Evolutionary conservation across 2,329 filamentous ascomycete genomes (phyloP).

Genomic region (Periconia sp.): DNA sequence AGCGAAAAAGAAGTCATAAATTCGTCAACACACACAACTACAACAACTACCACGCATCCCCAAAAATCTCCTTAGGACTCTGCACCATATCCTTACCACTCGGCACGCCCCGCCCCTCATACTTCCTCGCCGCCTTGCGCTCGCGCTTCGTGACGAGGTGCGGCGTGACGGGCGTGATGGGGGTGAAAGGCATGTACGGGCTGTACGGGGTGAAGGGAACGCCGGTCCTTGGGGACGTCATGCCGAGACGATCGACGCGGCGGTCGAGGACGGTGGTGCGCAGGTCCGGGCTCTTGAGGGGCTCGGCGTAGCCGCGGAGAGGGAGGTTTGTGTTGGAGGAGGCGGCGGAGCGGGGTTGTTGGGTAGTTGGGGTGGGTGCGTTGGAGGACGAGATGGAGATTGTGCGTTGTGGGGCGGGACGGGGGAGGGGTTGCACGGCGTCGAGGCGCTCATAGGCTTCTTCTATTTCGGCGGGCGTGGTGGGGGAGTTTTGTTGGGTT

Average conservation of each 20-base stretch:
- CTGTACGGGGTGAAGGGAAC: constrained; percentile 72
- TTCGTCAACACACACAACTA: no score
- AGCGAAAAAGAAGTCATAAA: no score
- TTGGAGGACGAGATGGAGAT: constrained; percentile 10
- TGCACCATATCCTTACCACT: constrained; percentile 39
- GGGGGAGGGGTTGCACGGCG: constrained; percentile 39
- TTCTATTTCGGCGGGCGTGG: constrained; percentile 25
- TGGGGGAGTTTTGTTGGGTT: constrained; percentile 37
- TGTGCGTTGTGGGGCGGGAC: constrained; percentile 35
- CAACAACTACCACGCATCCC: constrained; percentile 33
- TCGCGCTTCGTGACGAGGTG: constrained; percentile 71
- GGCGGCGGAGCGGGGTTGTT: constrained; percentile 11
- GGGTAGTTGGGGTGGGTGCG: constrained; percentile 12
- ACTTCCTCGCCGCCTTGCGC: constrained; percentile 67
- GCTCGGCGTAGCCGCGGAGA: constrained; percentile 35
- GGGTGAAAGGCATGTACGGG: constrained; percentile 78
- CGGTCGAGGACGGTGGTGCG: constrained; percentile 50
- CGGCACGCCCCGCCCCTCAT: constrained; percentile 63
- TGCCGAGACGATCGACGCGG: constrained; percentile 29
- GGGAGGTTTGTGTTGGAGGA: constrained; percentile 32
- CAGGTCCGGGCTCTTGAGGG: constrained; percentile 32
- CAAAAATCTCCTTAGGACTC: constrained; percentile 42
- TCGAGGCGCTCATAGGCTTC: constrained; percentile 39
- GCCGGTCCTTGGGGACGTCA: constrained; percentile 56
- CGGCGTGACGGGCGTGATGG: constrained; percentile 75